Evolutionary conservation across 1,284 basidiomycete genomes (phyloP), one percentile per base, ranked within the genome.

Genomic region (Mycena sp.): DNA sequence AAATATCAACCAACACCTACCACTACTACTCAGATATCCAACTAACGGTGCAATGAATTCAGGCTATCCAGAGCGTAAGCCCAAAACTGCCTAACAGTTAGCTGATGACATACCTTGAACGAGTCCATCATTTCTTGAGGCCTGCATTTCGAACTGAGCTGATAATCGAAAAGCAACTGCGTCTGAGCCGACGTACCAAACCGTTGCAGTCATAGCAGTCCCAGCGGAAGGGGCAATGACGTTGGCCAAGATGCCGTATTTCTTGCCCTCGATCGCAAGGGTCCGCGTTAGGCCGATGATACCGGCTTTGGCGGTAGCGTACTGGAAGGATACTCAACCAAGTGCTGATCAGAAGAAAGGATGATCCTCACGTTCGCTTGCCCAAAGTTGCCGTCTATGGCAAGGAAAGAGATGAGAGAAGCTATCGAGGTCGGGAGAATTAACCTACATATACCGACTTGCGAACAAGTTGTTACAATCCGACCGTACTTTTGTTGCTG

Each of bases 401-500:
- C 48, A 16, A 25, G 19, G 41, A n/a, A 58, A 28, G 46, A 40
- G 30, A 26, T 19, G 19, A 28, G 38, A 46, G 11, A 25, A 40
- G 29, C 35, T 25, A 25, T 17, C n/a, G 19, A 30, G 5, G 45
- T 5, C 11, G 14, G 4, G 7, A 32, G 58, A 23, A 19, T 14
- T 14, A 11, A 83, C 92, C 74, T 71, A 94, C 92, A 96, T 64
- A 98, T 90, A 66, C 96, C 97, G 59, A 96, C 95, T 75, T 92
- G 90, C 6, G 96, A 99, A 62, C 91, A 89, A 28, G 96, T 99
- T 56, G 94, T 98, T 61, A 99, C 86, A 73, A 99, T 97, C 61
- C 98, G 90, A 32, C 98, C 97, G 75, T 92, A 99, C 80, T 96
- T 96, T 76, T 99, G 98, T 81, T 97, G 93, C 78, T 93, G 91